Conservation (phyloP, 306 rosid species). For the Crataegus laevigata region DNA sequence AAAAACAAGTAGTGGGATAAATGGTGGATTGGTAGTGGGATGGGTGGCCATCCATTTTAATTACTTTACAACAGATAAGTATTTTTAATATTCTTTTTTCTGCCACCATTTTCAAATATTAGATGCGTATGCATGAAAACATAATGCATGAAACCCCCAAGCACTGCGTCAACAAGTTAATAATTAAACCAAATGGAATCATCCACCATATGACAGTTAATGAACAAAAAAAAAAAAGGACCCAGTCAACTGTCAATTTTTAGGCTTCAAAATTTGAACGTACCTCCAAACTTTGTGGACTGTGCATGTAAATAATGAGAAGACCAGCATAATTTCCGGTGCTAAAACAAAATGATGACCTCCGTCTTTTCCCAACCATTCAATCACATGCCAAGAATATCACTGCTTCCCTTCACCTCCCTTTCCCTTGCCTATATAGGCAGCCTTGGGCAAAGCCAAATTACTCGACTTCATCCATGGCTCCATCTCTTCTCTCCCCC, state of each 20-base stretch:
- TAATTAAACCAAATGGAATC: not conserved
- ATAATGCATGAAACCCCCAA: not conserved
- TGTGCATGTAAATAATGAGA: not conserved
- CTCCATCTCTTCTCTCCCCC: not conserved
- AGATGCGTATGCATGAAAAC: not conserved
- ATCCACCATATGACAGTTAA: not conserved
- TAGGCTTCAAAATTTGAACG: slow-evolving; percentile 7
- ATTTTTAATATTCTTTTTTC: not conserved
- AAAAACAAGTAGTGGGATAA: no score
- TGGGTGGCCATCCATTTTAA: no score
- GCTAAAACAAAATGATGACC: slow-evolving; percentile 13
- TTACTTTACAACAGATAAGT: no score
- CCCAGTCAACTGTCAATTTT: slow-evolving; percentile 22
- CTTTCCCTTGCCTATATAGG: not conserved
- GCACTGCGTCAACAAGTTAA: not conserved
- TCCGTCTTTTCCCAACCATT: not conserved
- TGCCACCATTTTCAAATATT: not conserved
- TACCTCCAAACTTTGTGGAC: slow-evolving; percentile 17
- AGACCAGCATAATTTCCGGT: slow-evolving; percentile 9
- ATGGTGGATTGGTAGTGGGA: no score
- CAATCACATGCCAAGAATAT: slow-evolving; percentile 14
- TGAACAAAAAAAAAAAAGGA: not conserved
- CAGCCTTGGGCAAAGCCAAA: slow-evolving; percentile 22
- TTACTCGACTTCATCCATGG: not conserved
- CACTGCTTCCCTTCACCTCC: slow-evolving; percentile 3